Evolutionary conservation across 768 basidiomycete genomes (phyloP), one percentile per base, ranked within the genome.

Genomic region (Melanogaster broomeanus): DNA sequence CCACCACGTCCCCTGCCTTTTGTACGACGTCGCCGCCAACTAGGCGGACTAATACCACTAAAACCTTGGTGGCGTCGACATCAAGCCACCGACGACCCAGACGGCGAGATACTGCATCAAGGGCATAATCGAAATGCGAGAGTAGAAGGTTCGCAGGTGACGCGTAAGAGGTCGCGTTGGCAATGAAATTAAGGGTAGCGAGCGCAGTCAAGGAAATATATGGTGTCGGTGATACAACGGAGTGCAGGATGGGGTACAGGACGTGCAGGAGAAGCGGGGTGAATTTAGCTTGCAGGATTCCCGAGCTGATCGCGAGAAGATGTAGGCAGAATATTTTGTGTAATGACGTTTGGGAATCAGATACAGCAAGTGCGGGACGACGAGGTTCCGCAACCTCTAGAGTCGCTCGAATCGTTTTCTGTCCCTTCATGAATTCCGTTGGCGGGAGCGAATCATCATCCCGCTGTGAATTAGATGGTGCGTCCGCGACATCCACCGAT

Each of bases 91-190:
- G 78, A 16, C 83, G 80, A 11, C 86, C 85, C 22, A 99, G 78
- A 24, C 90, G 82, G 19, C 92, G 86, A 3, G 93, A 90, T 15
- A 96, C 87, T 2, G 89, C 83, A 59, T 98, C 93, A 49, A 99
- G 82, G 9, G 93, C 88, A 64, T 99, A 98, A 70, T 99, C 96
- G 58, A 96, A 96, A 68, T 99, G 97, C 19, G 95, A 88, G 34
- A 98, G 78, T 6, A 99, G 76, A 24, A 98, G 76, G 61, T 95
- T 95, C 39, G 87, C 83, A 0, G 91, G 80, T 4, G 92, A 89
- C n/a, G 94, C 93, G 60, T 93, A 95, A 4, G 88, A 92, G 3
- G 88, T 84, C 47, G 82, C 76, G n/a, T 77, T 72, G 7, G 93
- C 78, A 30, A 96, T 79, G 52, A 78, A 84, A 52, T 80, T 68